Evolutionary conservation across 768 basidiomycete genomes (phyloP).

Genomic region (Leucocoprinus birnbaumii): DNA sequence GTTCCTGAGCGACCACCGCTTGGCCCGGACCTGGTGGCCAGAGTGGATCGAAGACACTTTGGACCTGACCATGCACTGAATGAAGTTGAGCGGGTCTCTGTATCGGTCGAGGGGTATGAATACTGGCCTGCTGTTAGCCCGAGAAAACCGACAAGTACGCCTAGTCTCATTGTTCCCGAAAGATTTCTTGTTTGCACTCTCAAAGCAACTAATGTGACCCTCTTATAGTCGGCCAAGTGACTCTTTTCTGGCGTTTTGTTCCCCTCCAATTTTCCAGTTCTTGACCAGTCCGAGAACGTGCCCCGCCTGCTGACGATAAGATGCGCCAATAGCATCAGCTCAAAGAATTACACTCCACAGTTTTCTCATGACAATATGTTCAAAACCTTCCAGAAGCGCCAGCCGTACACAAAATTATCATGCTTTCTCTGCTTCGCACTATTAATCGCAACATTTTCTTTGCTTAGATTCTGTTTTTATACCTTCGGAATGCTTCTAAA

Average conservation of each 20-base stretch:
- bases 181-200: neutral
- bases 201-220: no score
- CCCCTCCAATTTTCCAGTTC: neutral
- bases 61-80: slow-evolving; percentile 2
- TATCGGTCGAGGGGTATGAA: neutral
- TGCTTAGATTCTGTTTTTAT: neutral
- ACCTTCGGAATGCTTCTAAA: neutral
- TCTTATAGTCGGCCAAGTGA: neutral
- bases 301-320: slow-evolving; percentile 5
- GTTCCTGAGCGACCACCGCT: slow-evolving; percentile 37
- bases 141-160: neutral
- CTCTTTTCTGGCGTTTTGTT: no score
- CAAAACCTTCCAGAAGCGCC: slow-evolving; percentile 4
- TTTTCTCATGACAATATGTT: neutral
- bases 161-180: neutral
- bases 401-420: neutral
- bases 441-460: neutral
- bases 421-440: no score
- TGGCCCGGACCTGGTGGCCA: slow-evolving; percentile 52
- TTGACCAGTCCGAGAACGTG: neutral
- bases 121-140: neutral
- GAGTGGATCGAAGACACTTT: slow-evolving; percentile 4
- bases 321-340: neutral
- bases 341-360: neutral
- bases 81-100: neutral